These are phyloP conservation scores for Hippophae rhamnoides DNA, from an alignment of 306 rosid species.

Conservation along the genomic window DNA sequence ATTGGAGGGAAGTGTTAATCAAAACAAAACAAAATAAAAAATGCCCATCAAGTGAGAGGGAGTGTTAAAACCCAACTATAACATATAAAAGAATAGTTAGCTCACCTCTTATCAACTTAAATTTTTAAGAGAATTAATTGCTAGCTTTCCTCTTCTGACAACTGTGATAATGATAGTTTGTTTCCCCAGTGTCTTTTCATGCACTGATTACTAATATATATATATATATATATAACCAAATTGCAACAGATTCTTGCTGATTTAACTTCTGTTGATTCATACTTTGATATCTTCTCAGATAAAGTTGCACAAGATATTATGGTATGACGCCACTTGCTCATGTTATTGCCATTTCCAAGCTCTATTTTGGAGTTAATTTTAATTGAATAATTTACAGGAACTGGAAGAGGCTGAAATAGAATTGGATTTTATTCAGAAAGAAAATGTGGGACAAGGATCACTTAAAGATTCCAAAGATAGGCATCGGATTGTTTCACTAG, in stretches of 20 bases:
- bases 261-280: constrained; percentile 66
- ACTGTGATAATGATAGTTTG: not conserved
- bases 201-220: constrained; percentile 8
- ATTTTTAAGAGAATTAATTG: no score
- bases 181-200: constrained; percentile 5
- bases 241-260: constrained; percentile 62
- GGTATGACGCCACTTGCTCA: constrained; percentile 36
- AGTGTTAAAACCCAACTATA: no score
- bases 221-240: not conserved
- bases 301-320: constrained; percentile 55
- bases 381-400: constrained; percentile 44
- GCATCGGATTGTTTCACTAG: constrained; percentile 29
- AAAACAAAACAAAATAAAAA: no score
- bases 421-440: constrained; percentile 58
- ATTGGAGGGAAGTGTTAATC: no score
- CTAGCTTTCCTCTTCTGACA: no score
- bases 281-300: constrained; percentile 56
- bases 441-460: constrained; percentile 30
- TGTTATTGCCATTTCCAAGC: constrained; percentile 16
- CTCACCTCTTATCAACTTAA: no score
- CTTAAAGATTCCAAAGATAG: constrained; percentile 32
- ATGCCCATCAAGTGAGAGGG: no score
- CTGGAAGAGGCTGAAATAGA: constrained; percentile 89
- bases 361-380: constrained; percentile 9
- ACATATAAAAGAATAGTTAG: no score